Conservation (phyloP, 306 rosid species). For the Senna siamea region DNA sequence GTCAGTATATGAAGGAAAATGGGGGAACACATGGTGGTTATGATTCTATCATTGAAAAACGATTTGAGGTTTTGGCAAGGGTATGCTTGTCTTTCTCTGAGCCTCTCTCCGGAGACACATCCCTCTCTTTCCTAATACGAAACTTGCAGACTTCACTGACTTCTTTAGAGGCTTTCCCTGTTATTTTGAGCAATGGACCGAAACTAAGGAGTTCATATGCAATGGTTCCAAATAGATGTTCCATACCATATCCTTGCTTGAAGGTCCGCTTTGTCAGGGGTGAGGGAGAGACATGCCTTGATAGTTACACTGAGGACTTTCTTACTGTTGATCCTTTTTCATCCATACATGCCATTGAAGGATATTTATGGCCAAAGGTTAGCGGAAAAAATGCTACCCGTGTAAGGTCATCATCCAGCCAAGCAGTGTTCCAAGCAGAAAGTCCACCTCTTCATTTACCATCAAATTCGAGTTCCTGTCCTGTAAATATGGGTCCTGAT, state of each 20-base stretch:
- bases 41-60: constrained; percentile 59
- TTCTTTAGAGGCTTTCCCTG: constrained; percentile 87
- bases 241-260: constrained; percentile 68
- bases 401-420: constrained; percentile 43
- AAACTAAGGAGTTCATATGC: constrained; percentile 71
- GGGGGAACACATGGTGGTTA: constrained; percentile 43
- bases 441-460: constrained; percentile 52
- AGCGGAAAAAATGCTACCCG: constrained; percentile 40
- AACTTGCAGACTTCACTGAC: constrained; percentile 78
- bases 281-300: constrained; percentile 68
- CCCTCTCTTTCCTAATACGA: constrained; percentile 59
- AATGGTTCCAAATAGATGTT: constrained; percentile 65
- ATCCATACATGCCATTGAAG: constrained; percentile 72
- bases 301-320: constrained; percentile 63
- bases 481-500: constrained; percentile 36
- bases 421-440: constrained; percentile 51
- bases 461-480: constrained; percentile 54
- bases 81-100: constrained; percentile 56
- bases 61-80: constrained; percentile 81
- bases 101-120: constrained; percentile 50
- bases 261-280: constrained; percentile 76
- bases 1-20: constrained; percentile 56
- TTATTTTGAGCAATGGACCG: constrained; percentile 64
- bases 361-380: constrained; percentile 80
- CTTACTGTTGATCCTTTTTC: constrained; percentile 78